Evolutionary conservation across 2,329 filamentous ascomycete genomes (phyloP), one percentile per base, ranked within the genome.

Genomic region (Paecilomyces niveus): DNA sequence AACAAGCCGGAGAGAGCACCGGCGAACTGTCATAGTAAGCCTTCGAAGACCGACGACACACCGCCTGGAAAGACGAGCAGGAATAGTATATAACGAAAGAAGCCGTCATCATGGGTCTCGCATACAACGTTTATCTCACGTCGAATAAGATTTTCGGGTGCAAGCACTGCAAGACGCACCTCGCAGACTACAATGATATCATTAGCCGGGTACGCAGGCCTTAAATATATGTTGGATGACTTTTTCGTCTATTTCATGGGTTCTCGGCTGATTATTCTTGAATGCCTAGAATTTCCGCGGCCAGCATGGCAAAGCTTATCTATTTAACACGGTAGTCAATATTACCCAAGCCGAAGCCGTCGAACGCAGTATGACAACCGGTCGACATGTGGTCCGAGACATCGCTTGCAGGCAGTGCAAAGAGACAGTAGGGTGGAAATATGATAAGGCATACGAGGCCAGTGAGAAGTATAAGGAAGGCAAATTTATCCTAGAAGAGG

Each of bases 391-490:
- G 58, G 94, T 99, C 54, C 88, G 94, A 59, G 94, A 99, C 73
- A 97, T 99, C 68, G 81, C 81, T 59, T 99, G 94, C 79, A 84
- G 89, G 59, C 90, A 96, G 75, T 99, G 94, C 83, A 89, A 89
- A 72, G 89, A 92, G 74, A 89, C 88, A 31, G 94, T 99, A 56
- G 94, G 94, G 35, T 99, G 94, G 94, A 97, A 96, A 75, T 99
- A 99, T 74, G 94, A 99, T 76, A 96, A 95, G 79, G 94, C 94
- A 1, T 97, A 89, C 73, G 94, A 99, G 79, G 76, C 80, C 33
- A 87, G 83, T 63, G 93, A 99, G 83, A 96, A 96, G 78, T 99
- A 99, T 78, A 99, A 99, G 80, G 94, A 99, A 81, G 92, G 92
- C 58, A 99, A 97, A 78, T 97, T 89, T 73, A 99, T 99, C 60